Conservation (phyloP, 441 rosid species). For the Adansonia madagascariensis region DNA sequence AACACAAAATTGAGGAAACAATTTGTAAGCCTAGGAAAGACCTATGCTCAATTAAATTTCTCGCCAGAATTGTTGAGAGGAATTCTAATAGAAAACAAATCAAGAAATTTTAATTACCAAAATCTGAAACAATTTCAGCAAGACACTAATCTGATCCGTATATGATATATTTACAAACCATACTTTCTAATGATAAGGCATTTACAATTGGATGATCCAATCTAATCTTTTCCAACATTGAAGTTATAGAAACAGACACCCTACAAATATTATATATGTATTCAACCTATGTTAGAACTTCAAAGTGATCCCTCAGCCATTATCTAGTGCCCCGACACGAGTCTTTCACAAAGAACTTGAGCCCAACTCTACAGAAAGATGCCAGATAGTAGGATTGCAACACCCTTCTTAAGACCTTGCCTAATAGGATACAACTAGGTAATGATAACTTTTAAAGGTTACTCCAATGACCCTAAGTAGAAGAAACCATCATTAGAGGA, state of each 20-base stretch:
- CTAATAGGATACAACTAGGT: not conserved
- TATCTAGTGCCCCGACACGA: not conserved
- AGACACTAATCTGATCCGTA: not conserved
- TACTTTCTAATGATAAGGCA: not conserved
- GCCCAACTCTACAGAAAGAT: not conserved
- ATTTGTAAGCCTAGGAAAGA: not conserved
- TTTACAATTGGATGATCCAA: not conserved
- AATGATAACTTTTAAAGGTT: not conserved
- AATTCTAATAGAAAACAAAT: not conserved
- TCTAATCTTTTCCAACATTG: not conserved
- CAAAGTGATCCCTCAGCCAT: not conserved
- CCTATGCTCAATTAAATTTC: not conserved
- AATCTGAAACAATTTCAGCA: slow-evolving; percentile 14
- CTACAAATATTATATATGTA: not conserved
- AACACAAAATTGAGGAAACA: slow-evolving; percentile 9
- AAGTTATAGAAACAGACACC: not conserved
- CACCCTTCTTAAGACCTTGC: not conserved
- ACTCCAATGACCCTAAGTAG: not conserved
- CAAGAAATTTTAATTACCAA: not conserved
- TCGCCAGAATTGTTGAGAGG: not conserved
- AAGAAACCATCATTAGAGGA: not conserved
- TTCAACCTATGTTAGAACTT: not conserved
- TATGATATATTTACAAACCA: not conserved
- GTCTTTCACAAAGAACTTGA: not conserved
- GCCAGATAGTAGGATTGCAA: not conserved